Evolutionary conservation across 1,284 basidiomycete genomes (phyloP), one percentile per base, ranked within the genome.

Genomic region (Clitocybe nebularis): DNA sequence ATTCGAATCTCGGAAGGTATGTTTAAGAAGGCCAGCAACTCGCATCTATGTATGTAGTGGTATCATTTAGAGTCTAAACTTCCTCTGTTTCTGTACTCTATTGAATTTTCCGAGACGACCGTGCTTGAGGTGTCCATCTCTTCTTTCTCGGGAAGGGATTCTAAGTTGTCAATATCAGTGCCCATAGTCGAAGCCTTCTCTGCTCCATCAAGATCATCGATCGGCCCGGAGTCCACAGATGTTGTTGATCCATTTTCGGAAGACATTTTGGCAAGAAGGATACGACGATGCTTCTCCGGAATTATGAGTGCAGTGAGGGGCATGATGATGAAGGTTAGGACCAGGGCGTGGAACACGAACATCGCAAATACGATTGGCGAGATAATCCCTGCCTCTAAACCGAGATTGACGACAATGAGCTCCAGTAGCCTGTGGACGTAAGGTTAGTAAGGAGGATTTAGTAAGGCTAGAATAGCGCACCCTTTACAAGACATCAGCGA

Each of bases 401-500:
- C 93, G 52, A 96, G 84, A 59, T 97, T 96, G 57, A 96, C 79
- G 6, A 95, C 93, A 51, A 96, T 94, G 3, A 94, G 78, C 62
- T 93, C 88, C 11, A 89, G 87, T 10, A 91, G 71, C 46, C 85
- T 87, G 47, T n/a, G n/a, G n/a, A n/a, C n/a, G n/a, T n/a, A n/a
- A n/a, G n/a, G n/a, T n/a, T n/a, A 32, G 19, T 32, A 32, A 32
- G 37, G 35, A n/a, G 36, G 37, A 16, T 14, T 28, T 14, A 3
- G 17, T 8, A 22, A 26, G 16, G 22, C 37, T 26, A 13, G 29
- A 8, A 14, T 21, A 34, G 63, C 75, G 47, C 47, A 89, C 81
- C 92, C 92, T 68, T 95, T 95, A 70, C 92, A 95, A 58, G 82
- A 84, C 92, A 97, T 95, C 44, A 97, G 68, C 39, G 86, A 80